Conservation (phyloP, 192 early-diverging fungal genomes). For the Globomyces pollinis-pini region DNA sequence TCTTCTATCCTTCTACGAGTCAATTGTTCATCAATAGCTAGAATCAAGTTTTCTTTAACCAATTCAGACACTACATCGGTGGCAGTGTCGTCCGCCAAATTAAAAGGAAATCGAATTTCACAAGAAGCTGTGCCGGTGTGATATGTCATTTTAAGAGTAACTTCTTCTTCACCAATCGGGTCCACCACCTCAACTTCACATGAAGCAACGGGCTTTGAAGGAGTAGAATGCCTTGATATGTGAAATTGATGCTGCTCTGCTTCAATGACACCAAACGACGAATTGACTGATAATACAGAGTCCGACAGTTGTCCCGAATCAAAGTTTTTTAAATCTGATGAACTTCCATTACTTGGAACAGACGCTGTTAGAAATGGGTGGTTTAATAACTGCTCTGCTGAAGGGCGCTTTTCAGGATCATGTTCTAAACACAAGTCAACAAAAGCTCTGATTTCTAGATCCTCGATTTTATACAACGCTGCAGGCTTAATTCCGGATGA, state of each 20-base stretch:
- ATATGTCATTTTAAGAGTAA: slow-evolving; percentile 38
- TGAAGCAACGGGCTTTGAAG: slow-evolving; percentile 6
- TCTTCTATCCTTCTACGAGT: slow-evolving; percentile 28
- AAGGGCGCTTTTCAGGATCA: slow-evolving; percentile 37
- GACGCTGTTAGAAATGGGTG: slow-evolving; percentile 39
- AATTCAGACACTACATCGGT: slow-evolving; percentile 60
- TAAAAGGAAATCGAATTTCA: slow-evolving; percentile 66
- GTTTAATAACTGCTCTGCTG: slow-evolving; percentile 34
- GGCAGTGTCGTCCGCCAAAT: slow-evolving; percentile 58
- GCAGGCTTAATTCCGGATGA: slow-evolving; percentile 64
- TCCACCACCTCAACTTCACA: slow-evolving; percentile 27
- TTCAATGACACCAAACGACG: background rate
- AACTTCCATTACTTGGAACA: background rate
- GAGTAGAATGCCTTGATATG: slow-evolving; percentile 10
- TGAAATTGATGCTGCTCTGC: slow-evolving; percentile 6
- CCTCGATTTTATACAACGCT: slow-evolving; percentile 54
- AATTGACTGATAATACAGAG: background rate
- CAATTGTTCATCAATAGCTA: slow-evolving; percentile 25
- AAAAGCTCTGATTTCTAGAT: slow-evolving; percentile 55
- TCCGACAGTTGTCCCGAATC: background rate
- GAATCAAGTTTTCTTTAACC: slow-evolving; percentile 35
- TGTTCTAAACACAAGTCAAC: slow-evolving; percentile 61
- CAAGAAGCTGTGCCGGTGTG: slow-evolving; percentile 12
- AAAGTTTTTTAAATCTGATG: background rate
- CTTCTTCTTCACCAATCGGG: slow-evolving; percentile 13